phyloP scores from a whole-genome alignment of 2,329 filamentous ascomycete genomes.

The Fusarium clavum region DNA sequence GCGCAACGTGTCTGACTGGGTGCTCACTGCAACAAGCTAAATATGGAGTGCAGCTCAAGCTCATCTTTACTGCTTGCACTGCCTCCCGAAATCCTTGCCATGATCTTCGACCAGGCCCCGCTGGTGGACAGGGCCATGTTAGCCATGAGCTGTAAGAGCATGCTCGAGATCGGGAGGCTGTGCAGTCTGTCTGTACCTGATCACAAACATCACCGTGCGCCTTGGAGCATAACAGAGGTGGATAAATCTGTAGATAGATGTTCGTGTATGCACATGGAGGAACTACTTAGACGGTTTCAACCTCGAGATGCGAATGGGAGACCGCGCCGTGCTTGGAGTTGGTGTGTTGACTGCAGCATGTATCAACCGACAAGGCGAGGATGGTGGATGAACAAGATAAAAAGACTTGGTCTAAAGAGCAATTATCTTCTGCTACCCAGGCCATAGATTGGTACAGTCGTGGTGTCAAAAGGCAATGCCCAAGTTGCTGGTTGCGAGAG shows the following conservation, averaged over 20 bases:
- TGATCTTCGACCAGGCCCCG: conserved; percentile 34
- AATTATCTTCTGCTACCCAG: conserved; percentile 1
- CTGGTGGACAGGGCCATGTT: conserved; percentile 33
- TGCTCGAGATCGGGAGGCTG: conserved; percentile 36
- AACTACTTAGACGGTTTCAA: conserved; percentile 31
- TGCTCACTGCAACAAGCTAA: conserved; percentile 19
- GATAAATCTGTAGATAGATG: background rate
- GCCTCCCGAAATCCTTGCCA: conserved; percentile 45
- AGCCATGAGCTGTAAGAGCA: conserved; percentile 38
- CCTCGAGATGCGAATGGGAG: conserved; percentile 30
- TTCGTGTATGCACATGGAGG: conserved; percentile 21
- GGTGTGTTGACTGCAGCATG: conserved; percentile 42
- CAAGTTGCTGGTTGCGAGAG: conserved; percentile 25
- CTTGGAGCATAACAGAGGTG: conserved; percentile 2
- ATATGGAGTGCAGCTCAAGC: background rate
- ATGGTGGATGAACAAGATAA: conserved; percentile 33
- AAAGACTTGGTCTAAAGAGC: background rate
- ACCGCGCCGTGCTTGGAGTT: conserved; percentile 26
- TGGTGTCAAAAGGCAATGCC: conserved; percentile 40
- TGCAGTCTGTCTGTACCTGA: conserved; percentile 33
- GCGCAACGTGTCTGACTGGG: background rate
- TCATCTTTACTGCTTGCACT: conserved; percentile 35
- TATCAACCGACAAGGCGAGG: conserved; percentile 37
- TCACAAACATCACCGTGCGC: conserved; percentile 15
- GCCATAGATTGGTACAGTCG: conserved; percentile 31